A percentile compares a stretch with the other conserved stretches of the same genome.
Conservation (phyloP, 345 rosid genomes). For the Rhodomyrtus tomentosa region DNA sequence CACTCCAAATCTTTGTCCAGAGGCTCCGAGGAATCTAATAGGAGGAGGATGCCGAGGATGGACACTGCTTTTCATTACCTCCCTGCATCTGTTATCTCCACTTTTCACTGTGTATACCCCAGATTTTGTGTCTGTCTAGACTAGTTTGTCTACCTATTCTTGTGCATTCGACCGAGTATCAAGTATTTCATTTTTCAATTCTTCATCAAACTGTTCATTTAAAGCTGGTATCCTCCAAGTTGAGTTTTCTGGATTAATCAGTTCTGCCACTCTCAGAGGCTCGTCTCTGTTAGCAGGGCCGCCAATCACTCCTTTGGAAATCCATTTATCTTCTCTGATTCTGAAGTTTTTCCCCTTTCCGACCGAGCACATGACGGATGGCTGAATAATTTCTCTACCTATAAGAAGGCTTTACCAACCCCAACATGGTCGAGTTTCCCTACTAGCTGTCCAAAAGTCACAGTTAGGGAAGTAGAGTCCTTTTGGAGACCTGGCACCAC, state of each 20-base stretch:
- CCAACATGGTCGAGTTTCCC: background rate
- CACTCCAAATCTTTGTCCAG: background rate
- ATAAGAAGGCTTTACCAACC: background rate
- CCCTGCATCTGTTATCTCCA: background rate
- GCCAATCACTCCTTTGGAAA: background rate
- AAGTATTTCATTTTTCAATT: background rate
- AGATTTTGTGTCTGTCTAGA: background rate
- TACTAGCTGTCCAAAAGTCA: background rate
- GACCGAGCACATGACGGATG: background rate
- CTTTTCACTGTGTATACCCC: background rate
- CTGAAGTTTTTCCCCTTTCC: background rate
- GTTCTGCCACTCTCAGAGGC: background rate
- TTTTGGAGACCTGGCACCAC: background rate
- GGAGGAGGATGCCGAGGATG: background rate
- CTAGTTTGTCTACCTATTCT: background rate
- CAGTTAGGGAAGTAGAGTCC: background rate
- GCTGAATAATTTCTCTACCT: background rate
- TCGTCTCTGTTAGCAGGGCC: background rate
- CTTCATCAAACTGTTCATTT: background rate
- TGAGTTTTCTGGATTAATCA: no score
- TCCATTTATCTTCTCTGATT: background rate
- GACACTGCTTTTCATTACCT: background rate
- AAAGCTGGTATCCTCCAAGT: background rate
- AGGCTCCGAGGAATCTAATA: background rate
- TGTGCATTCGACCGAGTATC: background rate